phyloP scores from a whole-genome alignment of 257 asterid genomes.

The Penstemon eatonii region DNA sequence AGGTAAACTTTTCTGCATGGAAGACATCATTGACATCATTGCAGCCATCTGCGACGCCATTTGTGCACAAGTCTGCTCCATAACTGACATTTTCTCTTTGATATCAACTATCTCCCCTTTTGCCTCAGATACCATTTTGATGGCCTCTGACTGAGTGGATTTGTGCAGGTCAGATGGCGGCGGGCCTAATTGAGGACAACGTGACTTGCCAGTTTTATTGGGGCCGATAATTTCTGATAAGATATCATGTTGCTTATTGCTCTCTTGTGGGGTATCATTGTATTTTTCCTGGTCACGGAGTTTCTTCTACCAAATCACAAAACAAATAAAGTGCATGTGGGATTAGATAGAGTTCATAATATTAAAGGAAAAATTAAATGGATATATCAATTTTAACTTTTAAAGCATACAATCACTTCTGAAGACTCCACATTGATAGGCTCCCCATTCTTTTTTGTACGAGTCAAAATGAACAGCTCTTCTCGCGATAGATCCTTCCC shows the following conservation, averaged over 20 bases:
- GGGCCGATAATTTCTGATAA: slow-evolving; percentile 29
- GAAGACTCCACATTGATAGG: slow-evolving; percentile 41
- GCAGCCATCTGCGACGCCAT: slow-evolving; percentile 47
- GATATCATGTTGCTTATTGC: slow-evolving; percentile 17
- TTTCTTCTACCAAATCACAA: slow-evolving; percentile 13
- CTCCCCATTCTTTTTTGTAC: slow-evolving; percentile 43
- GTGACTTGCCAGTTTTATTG: slow-evolving; percentile 20
- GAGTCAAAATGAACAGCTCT: slow-evolving; percentile 47
- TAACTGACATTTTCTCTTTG: slow-evolving; percentile 36
- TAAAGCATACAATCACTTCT: slow-evolving; percentile 36
- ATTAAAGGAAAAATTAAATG: background rate
- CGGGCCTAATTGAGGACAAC: slow-evolving; percentile 23
- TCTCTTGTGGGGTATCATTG: slow-evolving; percentile 20
- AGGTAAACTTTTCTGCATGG: slow-evolving; percentile 32
- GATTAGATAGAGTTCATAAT: background rate
- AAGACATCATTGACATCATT: slow-evolving; percentile 47
- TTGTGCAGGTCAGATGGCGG: slow-evolving; percentile 12
- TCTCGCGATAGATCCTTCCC: slow-evolving; percentile 42
- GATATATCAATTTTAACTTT: background rate
- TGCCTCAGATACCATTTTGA: slow-evolving; percentile 29
- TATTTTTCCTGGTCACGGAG: slow-evolving; percentile 20
- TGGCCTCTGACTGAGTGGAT: slow-evolving; percentile 25
- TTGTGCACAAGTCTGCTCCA: slow-evolving; percentile 48
- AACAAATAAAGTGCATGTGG: background rate
- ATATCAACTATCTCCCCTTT: slow-evolving; percentile 39